Evolutionary conservation across 2,329 filamentous ascomycete genomes (phyloP), one percentile per base, ranked within the genome.

Genomic region (Paradendryphiella salina): DNA sequence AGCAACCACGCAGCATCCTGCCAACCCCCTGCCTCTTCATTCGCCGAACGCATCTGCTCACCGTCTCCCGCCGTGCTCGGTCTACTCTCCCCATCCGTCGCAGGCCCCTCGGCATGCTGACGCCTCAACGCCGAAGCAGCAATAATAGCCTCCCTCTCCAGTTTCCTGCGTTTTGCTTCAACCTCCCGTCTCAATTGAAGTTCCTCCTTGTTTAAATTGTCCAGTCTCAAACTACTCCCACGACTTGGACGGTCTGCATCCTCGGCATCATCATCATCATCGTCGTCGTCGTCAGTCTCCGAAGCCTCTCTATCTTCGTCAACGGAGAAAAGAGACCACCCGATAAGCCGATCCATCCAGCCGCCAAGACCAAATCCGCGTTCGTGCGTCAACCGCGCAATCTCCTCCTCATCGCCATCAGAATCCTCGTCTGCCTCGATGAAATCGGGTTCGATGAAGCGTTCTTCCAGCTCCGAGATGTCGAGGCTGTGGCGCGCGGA

Each of bases 1-100:
- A 85, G 67, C 50, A 85, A 63, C 82, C 82, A 85, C 23, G 78
- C 76, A 26, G 80, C 81, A 71, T 85, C 82, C 52, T 79, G 76
- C 82, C 82, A 85, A 0, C 80, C 80, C 4, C 79, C 80, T 14
- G 57, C 64, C 13, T 70, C 71, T 18, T 72, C 68, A 18, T 48
- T 59, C 15, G 52, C 52, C 5, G 56, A 45, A 17, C 57, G 58
- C 28, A 44, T 52, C 13, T 52, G 53, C 11, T 50, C 41, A 10
- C 54, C 53, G 1, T 8, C 38, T 4, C 28, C 39, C 17, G 52
- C 52, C 10, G 49, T 59, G 11, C 36, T 59, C 15, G 58, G 51
- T 9, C 59, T 57, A 5, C 59, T 55, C 2, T 54, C 42, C n/a
- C 13, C 51, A 42, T 14, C 48, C 32, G 28, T 37, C 31, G 66